phyloP scores from a whole-genome alignment of 2,329 filamentous ascomycete genomes.

The Bisporella sp. region DNA sequence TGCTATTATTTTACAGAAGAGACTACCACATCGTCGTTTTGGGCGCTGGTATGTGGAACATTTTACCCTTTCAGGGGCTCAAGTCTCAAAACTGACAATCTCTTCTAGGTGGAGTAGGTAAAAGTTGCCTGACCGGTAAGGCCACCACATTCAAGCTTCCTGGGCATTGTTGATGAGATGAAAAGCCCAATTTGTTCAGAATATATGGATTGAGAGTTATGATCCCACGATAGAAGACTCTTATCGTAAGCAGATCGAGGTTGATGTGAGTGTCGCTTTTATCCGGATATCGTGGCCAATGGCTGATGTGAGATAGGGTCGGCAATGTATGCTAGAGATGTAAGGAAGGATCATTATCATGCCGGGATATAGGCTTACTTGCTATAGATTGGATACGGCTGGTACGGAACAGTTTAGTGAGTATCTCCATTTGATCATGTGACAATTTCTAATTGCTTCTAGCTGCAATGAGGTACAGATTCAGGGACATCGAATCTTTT shows the following conservation, averaged over 20 bases:
- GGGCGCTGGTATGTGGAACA: conserved; percentile 44
- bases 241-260: conserved; percentile 54
- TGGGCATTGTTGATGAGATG: background rate
- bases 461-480: conserved; percentile 50
- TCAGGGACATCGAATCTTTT: background rate
- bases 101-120: conserved; percentile 60
- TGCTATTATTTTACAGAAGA: conserved; percentile 31
- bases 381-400: conserved; percentile 57
- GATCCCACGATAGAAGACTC: conserved; percentile 57
- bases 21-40: conserved; percentile 63
- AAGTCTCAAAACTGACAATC: conserved; percentile 4
- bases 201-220: conserved; percentile 67
- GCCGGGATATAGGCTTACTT: background rate
- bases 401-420: conserved; percentile 72
- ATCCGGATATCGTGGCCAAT: conserved; percentile 6
- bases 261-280: conserved; percentile 50
- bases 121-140: conserved; percentile 67
- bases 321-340: conserved; percentile 69
- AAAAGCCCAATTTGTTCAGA: conserved; percentile 66
- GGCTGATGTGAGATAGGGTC: conserved; percentile 40
- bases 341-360: conserved; percentile 25
- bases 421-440: conserved; percentile 18
- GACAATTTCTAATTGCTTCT: conserved; percentile 11
- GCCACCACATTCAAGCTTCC: conserved; percentile 2
- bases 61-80: conserved; percentile 3